A percentile compares a stretch with the other conserved stretches of the same genome.
Evolutionary conservation across 306 rosid genomes (phyloP).

Genomic region (Cucurbita ficifolia): DNA sequence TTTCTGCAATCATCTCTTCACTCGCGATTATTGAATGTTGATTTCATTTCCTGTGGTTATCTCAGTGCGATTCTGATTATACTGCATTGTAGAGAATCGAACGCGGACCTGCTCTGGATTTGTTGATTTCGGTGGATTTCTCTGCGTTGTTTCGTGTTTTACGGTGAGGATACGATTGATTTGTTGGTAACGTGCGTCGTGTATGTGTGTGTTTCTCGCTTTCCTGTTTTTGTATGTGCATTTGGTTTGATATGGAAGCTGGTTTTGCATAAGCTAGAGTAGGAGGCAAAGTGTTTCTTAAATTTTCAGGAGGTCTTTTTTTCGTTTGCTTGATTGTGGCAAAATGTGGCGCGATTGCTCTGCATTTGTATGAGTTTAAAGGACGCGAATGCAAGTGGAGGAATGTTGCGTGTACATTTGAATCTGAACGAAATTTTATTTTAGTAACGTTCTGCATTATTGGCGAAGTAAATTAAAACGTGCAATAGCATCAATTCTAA

Average conservation of each 20-base stretch:
- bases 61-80: neutral
- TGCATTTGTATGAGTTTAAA: neutral
- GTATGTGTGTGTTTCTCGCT: neutral
- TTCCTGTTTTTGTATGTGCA: neutral
- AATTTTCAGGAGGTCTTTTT: neutral
- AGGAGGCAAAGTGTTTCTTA: neutral
- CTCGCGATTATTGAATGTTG: neutral
- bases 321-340: neutral
- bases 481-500: neutral
- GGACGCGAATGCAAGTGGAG: neutral
- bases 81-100: neutral
- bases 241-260: neutral
- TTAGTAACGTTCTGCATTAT: neutral
- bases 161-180: neutral
- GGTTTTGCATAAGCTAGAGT: neutral
- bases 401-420: neutral
- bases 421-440: neutral
- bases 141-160: neutral
- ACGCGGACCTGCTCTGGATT: neutral
- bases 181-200: neutral
- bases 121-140: neutral
- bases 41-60: neutral
- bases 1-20: neutral
- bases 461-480: neutral
- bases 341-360: neutral